Evolutionary conservation across 495 filamentous ascomycete species (phyloP), one percentile per base, ranked within the genome.

Genomic region (Friedmanniomyces simplex): DNA sequence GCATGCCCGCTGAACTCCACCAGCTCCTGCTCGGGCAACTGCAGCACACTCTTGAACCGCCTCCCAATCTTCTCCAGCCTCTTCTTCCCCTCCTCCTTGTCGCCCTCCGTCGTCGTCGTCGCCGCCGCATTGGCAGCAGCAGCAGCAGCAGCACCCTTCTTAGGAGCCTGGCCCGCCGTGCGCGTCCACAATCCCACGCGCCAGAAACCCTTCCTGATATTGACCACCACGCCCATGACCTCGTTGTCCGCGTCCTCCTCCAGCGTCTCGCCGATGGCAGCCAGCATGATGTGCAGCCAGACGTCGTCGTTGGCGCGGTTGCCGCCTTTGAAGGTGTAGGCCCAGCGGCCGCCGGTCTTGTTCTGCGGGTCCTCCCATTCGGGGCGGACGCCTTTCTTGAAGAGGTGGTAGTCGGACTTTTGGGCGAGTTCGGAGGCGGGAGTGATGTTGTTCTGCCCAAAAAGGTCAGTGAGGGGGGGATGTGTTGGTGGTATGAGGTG

Each of bases 301-400:
- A 96, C 79, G 39, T 95, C 88, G 66, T 99, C 94, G 72, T 96
- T 96, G 57, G 73, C 78, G 61, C 88, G 88, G 79, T 93, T 96
- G 53, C 96, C 88, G 55, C 96, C 89, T 74, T 91, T 94, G 83
- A 96, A 96, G 63, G 86, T 84, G 74, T 89, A 96, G 26, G 91
- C 87, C 93, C 93, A 98, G 76, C 96, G 96, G 71, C 93, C 93
- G 62, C 93, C 93, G 69, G 95, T 89, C 82, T 97, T 98, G 76
- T 98, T 98, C 74, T 96, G 90, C 18, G 79, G 73, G 69, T 97
- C 93, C 72, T 99, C 93, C 93, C 93, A 99, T 74, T 99, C 93
- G 1, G 93, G 93, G 20, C 94, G 89, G 54, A 97, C 84, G 59
- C 90, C 90, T 67, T 86, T 84, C 75, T 99, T 99, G 84, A 99